Evolutionary conservation across 352 stramenopile species (phyloP).

Genomic region (Pythium monospermum): DNA sequence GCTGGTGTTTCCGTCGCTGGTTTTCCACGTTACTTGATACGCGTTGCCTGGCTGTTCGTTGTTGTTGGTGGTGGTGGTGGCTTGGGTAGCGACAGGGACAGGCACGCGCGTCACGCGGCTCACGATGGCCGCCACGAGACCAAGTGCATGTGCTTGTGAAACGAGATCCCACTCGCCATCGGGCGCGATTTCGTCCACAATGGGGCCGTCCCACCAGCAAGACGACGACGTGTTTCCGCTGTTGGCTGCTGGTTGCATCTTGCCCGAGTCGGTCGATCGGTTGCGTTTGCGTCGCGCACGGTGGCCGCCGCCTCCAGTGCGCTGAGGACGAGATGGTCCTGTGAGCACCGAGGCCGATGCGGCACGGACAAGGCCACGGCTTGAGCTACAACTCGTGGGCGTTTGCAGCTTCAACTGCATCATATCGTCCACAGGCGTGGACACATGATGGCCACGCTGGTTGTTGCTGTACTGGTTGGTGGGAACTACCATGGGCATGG

Average conservation of each 20-base stretch:
- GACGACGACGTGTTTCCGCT: constrained; percentile 20
- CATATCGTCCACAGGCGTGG: constrained; percentile 68
- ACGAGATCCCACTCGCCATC: constrained; percentile 22
- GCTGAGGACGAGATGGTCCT: constrained; percentile 8
- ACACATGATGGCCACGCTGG: constrained; percentile 15
- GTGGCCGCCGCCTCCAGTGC: not conserved
- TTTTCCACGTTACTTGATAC: not conserved
- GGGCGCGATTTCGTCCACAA: constrained; percentile 41
- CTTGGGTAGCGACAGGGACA: not conserved
- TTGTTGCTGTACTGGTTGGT: constrained; percentile 21
- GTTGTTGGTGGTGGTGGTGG: not conserved
- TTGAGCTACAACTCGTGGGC: too few species aligned
- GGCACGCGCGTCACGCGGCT: not conserved
- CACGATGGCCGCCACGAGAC: not conserved
- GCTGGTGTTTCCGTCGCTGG: not conserved
- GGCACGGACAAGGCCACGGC: constrained; percentile 20
- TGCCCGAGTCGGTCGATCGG: constrained; percentile 46
- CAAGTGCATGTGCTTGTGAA: constrained; percentile 12
- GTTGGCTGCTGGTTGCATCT: constrained; percentile 28
- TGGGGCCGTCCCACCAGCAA: constrained; percentile 32
- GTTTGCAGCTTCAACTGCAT: constrained; percentile 65
- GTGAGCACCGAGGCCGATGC: constrained; percentile 25
- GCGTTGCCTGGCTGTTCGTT: not conserved
- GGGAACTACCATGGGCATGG: constrained; percentile 22
- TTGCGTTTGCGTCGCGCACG: constrained; percentile 60